Percentiles rank a stretch among this genome's conserved stretches.
These are phyloP conservation scores for Neurospora sp. DNA, from an alignment of 495 filamentous ascomycete species.

Conservation along the genomic window DNA sequence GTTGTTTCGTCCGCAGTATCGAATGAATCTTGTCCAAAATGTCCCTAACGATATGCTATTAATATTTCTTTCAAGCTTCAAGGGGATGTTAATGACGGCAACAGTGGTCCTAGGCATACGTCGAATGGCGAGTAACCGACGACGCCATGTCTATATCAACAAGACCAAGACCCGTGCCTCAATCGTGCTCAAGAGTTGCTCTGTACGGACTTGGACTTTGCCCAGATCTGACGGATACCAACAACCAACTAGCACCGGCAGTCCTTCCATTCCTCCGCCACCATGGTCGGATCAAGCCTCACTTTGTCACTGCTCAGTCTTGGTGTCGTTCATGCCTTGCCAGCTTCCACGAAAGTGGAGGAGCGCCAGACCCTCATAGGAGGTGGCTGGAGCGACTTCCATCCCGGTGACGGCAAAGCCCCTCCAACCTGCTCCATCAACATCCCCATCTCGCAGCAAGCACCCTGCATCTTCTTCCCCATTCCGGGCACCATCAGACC, in stretches of 20 bases:
- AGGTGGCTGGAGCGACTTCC: constrained; percentile 4
- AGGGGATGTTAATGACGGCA: neutral
- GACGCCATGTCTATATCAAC: constrained; percentile 13
- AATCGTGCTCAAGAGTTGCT: neutral
- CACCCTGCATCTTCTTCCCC: constrained; percentile 12
- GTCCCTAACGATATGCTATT: constrained; percentile 14
- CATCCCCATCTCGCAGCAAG: neutral
- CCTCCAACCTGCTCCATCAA: constrained; percentile 1
- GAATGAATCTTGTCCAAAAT: neutral
- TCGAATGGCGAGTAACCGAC: neutral
- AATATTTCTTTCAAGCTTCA: constrained; percentile 7
- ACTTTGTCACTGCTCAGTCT: constrained; percentile 21
- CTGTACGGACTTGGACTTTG: constrained; percentile 8
- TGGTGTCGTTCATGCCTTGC: constrained; percentile 20
- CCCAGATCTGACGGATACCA: constrained; percentile 1
- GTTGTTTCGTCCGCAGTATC: constrained; percentile 8
- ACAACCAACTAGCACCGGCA: neutral
- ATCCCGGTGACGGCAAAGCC: neutral
- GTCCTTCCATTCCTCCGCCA: constrained; percentile 2
- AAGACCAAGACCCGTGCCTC: constrained; percentile 1
- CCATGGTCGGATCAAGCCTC: constrained; percentile 21
- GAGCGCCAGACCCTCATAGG: constrained; percentile 10
- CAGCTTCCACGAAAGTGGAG: constrained; percentile 8
- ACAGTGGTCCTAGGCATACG: neutral
- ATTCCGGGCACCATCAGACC: constrained; percentile 14